Conservation (phyloP, 1,284 basidiomycete genomes). For the Apiotrichum sp. region DNA sequence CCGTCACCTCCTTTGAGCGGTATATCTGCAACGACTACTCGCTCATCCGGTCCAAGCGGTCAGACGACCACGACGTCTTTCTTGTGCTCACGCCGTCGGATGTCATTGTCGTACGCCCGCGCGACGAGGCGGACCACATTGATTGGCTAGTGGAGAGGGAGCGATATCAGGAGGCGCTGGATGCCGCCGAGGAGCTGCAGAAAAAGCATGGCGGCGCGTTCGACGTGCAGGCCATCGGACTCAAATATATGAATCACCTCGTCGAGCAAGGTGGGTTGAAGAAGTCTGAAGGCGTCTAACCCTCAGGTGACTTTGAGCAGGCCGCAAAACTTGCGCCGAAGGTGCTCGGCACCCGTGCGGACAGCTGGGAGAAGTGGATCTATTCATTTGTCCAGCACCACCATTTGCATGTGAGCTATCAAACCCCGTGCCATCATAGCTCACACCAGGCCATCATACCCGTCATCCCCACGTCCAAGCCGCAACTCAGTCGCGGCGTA, state of each 20-base stretch:
- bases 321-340: conserved; percentile 82
- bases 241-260: conserved; percentile 75
- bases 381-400: conserved; percentile 81
- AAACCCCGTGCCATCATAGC: neutral
- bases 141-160: conserved; percentile 83
- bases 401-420: conserved; percentile 61
- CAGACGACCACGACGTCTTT: conserved; percentile 44
- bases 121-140: conserved; percentile 86
- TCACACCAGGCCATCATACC: conserved; percentile 70
- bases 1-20: conserved; percentile 67
- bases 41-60: conserved; percentile 51
- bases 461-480: conserved; percentile 73
- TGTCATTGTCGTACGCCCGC: conserved; percentile 72
- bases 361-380: conserved; percentile 92
- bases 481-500: conserved; percentile 72
- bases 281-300: conserved; percentile 4
- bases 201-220: conserved; percentile 47
- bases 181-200: conserved; percentile 64
- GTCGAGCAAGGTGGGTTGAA: conserved; percentile 59
- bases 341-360: conserved; percentile 71
- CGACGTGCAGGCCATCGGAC: conserved; percentile 70
- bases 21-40: conserved; percentile 93
- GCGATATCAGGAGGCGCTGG: conserved; percentile 82
- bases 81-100: conserved; percentile 86
- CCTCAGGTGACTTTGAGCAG: conserved; percentile 65